Conservation (phyloP, 768 basidiomycete genomes). For the Epithele typhae region DNA sequence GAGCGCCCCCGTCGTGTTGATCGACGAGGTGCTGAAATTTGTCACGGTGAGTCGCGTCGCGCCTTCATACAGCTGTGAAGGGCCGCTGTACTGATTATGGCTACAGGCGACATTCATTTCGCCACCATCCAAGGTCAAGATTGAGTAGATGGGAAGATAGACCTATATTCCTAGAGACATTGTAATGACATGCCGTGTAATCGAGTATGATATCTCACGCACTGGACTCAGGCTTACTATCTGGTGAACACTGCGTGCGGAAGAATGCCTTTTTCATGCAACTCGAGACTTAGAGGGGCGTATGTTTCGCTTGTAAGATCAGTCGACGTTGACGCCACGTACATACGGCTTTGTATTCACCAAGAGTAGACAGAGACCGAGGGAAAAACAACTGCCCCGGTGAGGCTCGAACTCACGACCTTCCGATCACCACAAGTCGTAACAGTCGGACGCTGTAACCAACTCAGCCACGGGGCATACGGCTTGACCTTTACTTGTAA, state of each 20-base stretch:
- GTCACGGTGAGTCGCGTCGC: constrained; percentile 50
- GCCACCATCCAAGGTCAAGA: constrained; percentile 45
- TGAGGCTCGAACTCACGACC: background rate
- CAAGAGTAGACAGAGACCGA: no score
- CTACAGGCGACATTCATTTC: constrained; percentile 52
- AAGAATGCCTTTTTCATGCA: no score
- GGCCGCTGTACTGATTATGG: background rate
- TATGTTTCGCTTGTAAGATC: no score
- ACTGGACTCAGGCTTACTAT: no score
- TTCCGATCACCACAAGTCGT: constrained; percentile 17
- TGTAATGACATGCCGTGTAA: constrained; percentile 17
- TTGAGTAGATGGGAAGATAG: constrained; percentile 14
- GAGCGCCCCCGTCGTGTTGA: constrained; percentile 81
- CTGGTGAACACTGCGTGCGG: no score
- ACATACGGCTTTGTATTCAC: no score
- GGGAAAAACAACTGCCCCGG: no score
- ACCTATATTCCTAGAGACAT: constrained; percentile 5
- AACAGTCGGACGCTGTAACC: constrained; percentile 79
- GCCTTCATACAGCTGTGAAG: background rate
- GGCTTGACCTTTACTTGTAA: no score
- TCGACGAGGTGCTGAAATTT: constrained; percentile 90
- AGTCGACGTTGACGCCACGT: no score
- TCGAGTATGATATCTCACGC: no score
- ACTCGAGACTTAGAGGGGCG: no score
- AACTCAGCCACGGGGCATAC: constrained; percentile 51